Evolutionary conservation across 2,329 filamentous ascomycete genomes (phyloP).

Genomic region (Fusarium euwallaceae): DNA sequence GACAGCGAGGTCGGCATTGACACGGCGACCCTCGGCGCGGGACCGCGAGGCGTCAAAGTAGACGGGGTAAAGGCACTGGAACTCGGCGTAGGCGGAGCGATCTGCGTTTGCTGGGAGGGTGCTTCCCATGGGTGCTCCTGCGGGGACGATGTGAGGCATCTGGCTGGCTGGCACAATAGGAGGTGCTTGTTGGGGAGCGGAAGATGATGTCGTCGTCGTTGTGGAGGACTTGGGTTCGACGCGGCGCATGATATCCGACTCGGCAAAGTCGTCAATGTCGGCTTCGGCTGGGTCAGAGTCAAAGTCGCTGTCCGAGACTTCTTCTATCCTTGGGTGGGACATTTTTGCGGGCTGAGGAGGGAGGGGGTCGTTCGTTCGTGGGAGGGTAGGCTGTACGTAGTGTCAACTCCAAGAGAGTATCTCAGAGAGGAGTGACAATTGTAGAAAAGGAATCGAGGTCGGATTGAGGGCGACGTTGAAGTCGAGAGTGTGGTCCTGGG

Average conservation of each 20-base stretch:
- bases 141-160: slow-evolving; percentile 43
- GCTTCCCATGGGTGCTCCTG: slow-evolving; percentile 48
- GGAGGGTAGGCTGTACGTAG: neutral
- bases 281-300: slow-evolving; percentile 89
- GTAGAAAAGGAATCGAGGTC: neutral
- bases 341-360: slow-evolving; percentile 59
- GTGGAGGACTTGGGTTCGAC: slow-evolving; percentile 51
- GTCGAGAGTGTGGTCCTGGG: slow-evolving; percentile 12
- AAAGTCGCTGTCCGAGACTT: slow-evolving; percentile 85
- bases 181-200: slow-evolving; percentile 40
- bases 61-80: slow-evolving; percentile 91
- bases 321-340: slow-evolving; percentile 92
- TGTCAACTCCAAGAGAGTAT: neutral
- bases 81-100: slow-evolving; percentile 75
- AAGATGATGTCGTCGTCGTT: slow-evolving; percentile 29
- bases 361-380: neutral
- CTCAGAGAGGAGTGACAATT: neutral
- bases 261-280: slow-evolving; percentile 77
- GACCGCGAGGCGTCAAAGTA: slow-evolving; percentile 89
- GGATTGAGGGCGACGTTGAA: slow-evolving; percentile 7
- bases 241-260: slow-evolving; percentile 68
- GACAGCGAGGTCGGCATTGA: slow-evolving; percentile 79
- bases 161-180: slow-evolving; percentile 45
- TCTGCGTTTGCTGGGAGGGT: slow-evolving; percentile 57
- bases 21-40: slow-evolving; percentile 85